Percentiles rank a stretch among this genome's conserved stretches.
Evolutionary conservation across 441 rosid species (phyloP).

Genomic region (Isatis lusitanica): DNA sequence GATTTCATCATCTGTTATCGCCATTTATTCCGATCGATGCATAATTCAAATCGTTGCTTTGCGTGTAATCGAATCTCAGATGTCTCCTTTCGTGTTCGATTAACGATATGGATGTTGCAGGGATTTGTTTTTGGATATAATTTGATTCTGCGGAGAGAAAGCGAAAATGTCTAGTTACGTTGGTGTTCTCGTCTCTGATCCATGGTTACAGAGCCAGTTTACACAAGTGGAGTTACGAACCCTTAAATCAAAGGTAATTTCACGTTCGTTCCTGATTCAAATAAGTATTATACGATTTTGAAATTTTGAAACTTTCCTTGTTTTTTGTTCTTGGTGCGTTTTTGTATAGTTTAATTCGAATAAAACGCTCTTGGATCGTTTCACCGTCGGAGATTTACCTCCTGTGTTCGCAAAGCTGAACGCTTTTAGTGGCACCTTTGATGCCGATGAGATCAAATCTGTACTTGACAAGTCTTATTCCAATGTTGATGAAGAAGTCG

Average conservation of each 20-base stretch:
- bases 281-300: not conserved
- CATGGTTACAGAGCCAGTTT: conserved; percentile 97
- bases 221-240: conserved; percentile 97
- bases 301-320: not conserved
- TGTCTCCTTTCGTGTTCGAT: not conserved
- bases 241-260: conserved; percentile 72
- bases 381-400: conserved; percentile 68
- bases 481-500: conserved; percentile 61
- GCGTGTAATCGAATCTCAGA: not conserved
- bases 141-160: not conserved
- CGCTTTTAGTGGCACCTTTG: conserved; percentile 57
- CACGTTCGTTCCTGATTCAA: not conserved
- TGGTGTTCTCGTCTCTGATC: conserved; percentile 95
- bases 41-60: not conserved
- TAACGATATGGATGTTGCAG: not conserved
- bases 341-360: conserved; percentile 62
- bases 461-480: conserved; percentile 50
- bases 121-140: no score
- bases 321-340: not conserved
- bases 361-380: conserved; percentile 56
- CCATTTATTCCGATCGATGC: not conserved
- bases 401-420: conserved; percentile 67
- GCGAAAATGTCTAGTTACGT: conserved; percentile 77
- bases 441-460: conserved; percentile 68
- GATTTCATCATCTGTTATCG: not conserved